Conservation (phyloP, 345 rosid genomes). For the Conringia planisiliqua region DNA sequence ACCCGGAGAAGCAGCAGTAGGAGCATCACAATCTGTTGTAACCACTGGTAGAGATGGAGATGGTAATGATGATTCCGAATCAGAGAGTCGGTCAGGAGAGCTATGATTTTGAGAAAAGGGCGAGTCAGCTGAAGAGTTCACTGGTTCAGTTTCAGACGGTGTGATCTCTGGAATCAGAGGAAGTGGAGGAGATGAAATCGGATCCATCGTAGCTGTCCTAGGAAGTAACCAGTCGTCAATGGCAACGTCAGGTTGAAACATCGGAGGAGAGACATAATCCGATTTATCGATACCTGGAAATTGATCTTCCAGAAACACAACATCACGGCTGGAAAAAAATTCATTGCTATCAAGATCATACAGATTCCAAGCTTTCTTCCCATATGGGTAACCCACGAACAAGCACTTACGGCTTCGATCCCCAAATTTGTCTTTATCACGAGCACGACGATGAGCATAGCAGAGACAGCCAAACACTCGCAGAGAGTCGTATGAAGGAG, state of each 20-base stretch:
- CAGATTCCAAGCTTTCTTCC: background rate
- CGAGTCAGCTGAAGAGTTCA: too few species aligned
- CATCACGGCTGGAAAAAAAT: background rate
- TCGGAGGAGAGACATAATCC: background rate
- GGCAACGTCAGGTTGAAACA: background rate
- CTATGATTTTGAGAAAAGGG: too few species aligned
- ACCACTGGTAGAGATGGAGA: too few species aligned
- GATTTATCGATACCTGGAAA: too few species aligned
- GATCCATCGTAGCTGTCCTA: background rate
- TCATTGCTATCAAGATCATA: too few species aligned
- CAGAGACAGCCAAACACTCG: background rate
- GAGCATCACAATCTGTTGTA: accelerated
- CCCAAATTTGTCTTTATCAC: background rate
- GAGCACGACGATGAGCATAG: background rate
- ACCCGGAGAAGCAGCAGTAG: too few species aligned
- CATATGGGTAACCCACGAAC: background rate
- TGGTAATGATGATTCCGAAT: too few species aligned
- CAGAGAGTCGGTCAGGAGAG: too few species aligned
- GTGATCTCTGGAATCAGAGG: too few species aligned
- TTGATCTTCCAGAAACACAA: background rate
- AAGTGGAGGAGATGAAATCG: too few species aligned
- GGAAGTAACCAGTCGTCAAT: background rate
- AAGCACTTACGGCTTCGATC: background rate
- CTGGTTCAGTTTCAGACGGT: too few species aligned
- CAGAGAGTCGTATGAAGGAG: background rate